A percentile compares a stretch with the other conserved stretches of the same genome.
Conservation (phyloP, 345 rosid species). For the Eucalyptus camaldulensis region DNA sequence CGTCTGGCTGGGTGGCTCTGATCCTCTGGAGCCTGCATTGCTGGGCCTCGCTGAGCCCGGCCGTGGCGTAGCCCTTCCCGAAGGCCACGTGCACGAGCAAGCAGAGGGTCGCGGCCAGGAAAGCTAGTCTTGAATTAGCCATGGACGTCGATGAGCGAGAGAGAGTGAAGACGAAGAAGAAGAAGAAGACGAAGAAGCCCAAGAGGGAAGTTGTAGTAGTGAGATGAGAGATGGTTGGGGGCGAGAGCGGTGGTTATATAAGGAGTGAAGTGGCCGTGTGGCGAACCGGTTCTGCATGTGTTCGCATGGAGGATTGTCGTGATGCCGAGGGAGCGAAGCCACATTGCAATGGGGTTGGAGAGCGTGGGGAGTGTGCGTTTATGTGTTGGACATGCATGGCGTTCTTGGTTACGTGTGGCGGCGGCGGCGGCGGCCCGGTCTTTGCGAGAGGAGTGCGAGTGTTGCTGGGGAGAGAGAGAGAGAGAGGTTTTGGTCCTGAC, state of each 20-base stretch:
- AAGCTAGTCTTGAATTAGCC: background rate
- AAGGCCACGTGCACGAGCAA: background rate
- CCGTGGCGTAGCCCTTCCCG: background rate
- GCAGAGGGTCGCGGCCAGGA: background rate
- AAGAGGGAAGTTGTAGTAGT: background rate
- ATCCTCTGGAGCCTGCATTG: conserved; percentile 11
- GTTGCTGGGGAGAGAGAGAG: background rate
- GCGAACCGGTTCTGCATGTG: background rate
- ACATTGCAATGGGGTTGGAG: background rate
- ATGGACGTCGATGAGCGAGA: background rate
- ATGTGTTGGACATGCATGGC: background rate
- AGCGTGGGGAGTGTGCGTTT: background rate
- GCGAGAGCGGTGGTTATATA: background rate
- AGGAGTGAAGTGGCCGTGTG: background rate
- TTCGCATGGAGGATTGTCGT: background rate
- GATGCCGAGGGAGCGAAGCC: background rate
- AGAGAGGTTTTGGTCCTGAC: background rate
- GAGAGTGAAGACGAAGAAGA: no score
- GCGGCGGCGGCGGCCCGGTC: background rate
- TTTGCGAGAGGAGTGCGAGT: background rate
- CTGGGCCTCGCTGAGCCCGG: background rate
- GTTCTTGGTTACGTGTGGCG: background rate
- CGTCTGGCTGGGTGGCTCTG: conserved; percentile 1
- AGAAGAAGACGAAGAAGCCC: background rate
- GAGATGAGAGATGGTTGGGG: background rate